phyloP scores from a whole-genome alignment of 2,329 filamentous ascomycete species.

The Emericellopsis atlantica region DNA sequence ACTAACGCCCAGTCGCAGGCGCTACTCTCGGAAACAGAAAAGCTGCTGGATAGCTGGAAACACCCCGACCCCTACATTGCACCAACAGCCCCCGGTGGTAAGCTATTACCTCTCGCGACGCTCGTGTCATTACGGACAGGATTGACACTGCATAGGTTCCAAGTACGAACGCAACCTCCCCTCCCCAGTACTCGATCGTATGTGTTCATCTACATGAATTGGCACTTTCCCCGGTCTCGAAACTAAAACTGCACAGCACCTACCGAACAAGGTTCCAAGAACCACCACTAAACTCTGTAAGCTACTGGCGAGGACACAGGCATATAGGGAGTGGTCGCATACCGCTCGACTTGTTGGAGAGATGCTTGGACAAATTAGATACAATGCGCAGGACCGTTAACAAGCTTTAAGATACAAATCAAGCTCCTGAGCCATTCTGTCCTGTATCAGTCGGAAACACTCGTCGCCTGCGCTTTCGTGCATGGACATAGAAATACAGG shows the following conservation, averaged over 20 bases:
- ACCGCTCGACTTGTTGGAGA: no score
- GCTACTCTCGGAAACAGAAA: conserved; percentile 78
- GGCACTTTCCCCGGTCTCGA: background rate
- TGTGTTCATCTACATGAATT: conserved; percentile 23
- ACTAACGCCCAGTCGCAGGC: conserved; percentile 36
- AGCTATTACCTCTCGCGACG: conserved; percentile 10
- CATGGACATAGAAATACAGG: no score
- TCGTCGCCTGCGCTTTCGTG: no score
- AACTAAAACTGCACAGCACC: background rate
- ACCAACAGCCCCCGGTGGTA: conserved; percentile 89
- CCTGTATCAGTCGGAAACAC: background rate
- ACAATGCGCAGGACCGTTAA: no score
- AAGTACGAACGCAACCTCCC: conserved; percentile 95
- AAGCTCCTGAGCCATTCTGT: background rate
- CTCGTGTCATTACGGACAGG: background rate
- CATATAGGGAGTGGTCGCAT: no score
- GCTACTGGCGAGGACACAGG: no score
- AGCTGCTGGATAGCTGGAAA: conserved; percentile 85
- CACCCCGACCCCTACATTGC: conserved; percentile 88
- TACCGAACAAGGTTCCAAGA: no score
- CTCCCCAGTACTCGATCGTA: conserved; percentile 67
- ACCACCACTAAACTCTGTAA: no score
- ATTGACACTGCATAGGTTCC: conserved; percentile 47
- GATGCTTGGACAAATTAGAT: no score
- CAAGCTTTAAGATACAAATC: background rate